phyloP scores from a whole-genome alignment of 179 eudicot genomes.

The Vitellaria paradoxa region DNA sequence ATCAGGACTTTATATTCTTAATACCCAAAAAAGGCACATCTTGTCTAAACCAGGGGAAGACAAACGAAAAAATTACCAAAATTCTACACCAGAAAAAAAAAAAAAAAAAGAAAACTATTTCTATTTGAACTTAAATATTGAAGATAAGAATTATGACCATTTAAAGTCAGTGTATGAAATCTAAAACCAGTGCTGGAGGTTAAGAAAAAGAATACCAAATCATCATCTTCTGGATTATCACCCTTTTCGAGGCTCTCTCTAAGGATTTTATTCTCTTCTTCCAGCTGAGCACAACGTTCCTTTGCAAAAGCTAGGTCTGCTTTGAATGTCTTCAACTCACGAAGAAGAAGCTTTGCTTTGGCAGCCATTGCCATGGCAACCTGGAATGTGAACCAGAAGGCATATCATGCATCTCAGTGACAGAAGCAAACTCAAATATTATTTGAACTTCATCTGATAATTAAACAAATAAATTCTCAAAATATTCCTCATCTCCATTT shows the following conservation, averaged over 20 bases:
- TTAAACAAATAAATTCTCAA: conserved; percentile 1
- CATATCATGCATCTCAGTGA: conserved; percentile 15
- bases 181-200: not conserved
- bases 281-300: conserved; percentile 90
- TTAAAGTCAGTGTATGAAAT: not conserved
- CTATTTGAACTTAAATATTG: not conserved
- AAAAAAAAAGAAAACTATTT: no score
- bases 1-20: not conserved
- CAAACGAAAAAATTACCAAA: not conserved
- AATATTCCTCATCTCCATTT: not conserved
- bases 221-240: conserved; percentile 75
- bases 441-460: conserved; percentile 2
- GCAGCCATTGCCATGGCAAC: conserved; percentile 97
- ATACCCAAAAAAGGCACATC: not conserved
- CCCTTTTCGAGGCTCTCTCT: conserved; percentile 72
- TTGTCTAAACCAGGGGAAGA: not conserved
- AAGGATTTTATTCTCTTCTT: conserved; percentile 73
- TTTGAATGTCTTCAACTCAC: conserved; percentile 89
- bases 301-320: conserved; percentile 93
- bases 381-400: conserved; percentile 35
- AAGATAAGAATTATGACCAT: not conserved
- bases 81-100: not conserved
- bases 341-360: conserved; percentile 77
- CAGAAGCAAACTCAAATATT: not conserved
- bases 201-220: conserved; percentile 44